phyloP scores from a whole-genome alignment of 148 eudicot genomes.

The Euryodendron excelsum region DNA sequence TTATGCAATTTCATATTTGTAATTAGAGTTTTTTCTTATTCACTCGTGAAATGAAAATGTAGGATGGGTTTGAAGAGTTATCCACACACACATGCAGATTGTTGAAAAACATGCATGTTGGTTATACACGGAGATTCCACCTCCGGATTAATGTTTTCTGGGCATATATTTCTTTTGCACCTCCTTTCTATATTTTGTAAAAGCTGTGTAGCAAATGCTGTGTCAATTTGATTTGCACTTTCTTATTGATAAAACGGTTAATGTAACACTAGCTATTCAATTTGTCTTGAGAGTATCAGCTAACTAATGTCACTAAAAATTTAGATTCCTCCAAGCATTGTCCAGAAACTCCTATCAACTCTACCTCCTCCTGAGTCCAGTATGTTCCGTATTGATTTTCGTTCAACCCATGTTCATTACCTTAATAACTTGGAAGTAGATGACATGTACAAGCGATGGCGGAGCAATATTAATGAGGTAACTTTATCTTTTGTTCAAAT shows the following conservation, averaged over 20 bases:
- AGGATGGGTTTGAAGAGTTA: background rate
- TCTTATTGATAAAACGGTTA: slow-evolving; percentile 20
- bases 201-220: background rate
- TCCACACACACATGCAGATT: background rate
- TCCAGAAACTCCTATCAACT: slow-evolving; percentile 74
- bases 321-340: slow-evolving; percentile 70
- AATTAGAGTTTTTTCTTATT: background rate
- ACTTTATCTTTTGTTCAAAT: background rate
- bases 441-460: slow-evolving; percentile 87
- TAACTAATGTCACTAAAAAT: slow-evolving; percentile 27
- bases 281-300: slow-evolving; percentile 24
- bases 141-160: background rate
- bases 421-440: slow-evolving; percentile 92
- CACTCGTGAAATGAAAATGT: background rate
- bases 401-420: slow-evolving; percentile 89
- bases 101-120: background rate
- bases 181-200: background rate
- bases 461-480: slow-evolving; percentile 96
- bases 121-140: background rate
- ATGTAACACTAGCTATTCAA: slow-evolving; percentile 10
- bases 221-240: slow-evolving; percentile 10
- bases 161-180: background rate
- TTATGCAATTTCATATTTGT: background rate
- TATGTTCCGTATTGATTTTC: slow-evolving; percentile 85
- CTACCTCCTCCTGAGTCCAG: slow-evolving; percentile 66